Percentiles rank a stretch among this genome's conserved stretches.
phyloP scores from a whole-genome alignment of 495 filamentous ascomycete species.

The Jackrogersella multiformis region DNA sequence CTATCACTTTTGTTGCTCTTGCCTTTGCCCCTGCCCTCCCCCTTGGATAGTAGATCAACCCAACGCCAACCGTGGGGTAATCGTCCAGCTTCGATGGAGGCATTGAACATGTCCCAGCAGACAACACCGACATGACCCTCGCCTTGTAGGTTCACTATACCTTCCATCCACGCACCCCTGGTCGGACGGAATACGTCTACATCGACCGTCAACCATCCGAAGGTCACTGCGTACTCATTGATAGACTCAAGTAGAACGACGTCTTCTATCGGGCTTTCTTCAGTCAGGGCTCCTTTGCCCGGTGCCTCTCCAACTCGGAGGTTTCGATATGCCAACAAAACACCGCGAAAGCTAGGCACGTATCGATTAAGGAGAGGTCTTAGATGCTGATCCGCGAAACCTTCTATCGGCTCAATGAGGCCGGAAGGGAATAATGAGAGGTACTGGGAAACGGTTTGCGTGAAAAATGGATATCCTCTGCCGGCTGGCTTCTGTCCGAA shows the following conservation, averaged over 20 bases:
- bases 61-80: constrained; percentile 58
- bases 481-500: constrained; percentile 27
- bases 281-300: constrained; percentile 48
- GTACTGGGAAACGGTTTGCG: constrained; percentile 59
- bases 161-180: constrained; percentile 60
- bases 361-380: constrained; percentile 58
- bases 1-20: constrained; percentile 22
- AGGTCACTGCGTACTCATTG: constrained; percentile 58
- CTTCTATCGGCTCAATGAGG: constrained; percentile 56
- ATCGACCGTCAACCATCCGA: constrained; percentile 58
- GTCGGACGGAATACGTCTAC: constrained; percentile 56
- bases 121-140: constrained; percentile 60
- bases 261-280: constrained; percentile 48
- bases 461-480: constrained; percentile 56
- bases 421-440: constrained; percentile 57
- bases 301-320: constrained; percentile 56
- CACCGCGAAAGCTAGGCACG: constrained; percentile 55
- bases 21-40: constrained; percentile 26
- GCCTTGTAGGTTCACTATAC: constrained; percentile 57
- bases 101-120: constrained; percentile 61
- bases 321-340: constrained; percentile 58
- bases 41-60: constrained; percentile 51
- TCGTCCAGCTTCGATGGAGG: constrained; percentile 58
- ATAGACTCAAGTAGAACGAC: constrained; percentile 49
- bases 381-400: constrained; percentile 56